phyloP scores from a whole-genome alignment of 345 rosid genomes.

The Tarenaya hassleriana region DNA sequence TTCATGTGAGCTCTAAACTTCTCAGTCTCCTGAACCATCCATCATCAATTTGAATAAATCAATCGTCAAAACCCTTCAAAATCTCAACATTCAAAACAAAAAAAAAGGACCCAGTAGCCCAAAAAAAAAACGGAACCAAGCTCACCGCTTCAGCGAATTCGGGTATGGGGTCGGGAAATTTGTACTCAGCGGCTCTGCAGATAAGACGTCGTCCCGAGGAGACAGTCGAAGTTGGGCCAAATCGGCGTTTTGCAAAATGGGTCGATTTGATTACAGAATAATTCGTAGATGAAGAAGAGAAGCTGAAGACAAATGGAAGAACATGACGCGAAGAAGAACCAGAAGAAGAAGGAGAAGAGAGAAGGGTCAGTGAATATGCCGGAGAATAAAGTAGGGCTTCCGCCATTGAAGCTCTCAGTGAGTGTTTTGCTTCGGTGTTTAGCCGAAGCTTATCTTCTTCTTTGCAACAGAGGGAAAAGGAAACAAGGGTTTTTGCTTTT shows the following conservation, averaged over 20 bases:
- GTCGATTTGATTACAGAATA: conserved; percentile 15
- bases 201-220: conserved; percentile 24
- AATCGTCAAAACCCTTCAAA: background rate
- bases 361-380: conserved; percentile 16
- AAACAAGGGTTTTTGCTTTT: conserved; percentile 10
- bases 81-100: background rate
- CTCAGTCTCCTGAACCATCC: conserved; percentile 62
- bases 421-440: conserved; percentile 5
- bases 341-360: conserved; percentile 12
- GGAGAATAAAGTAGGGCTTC: conserved; percentile 26
- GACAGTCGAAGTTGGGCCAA: background rate
- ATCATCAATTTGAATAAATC: background rate
- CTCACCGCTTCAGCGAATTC: conserved; percentile 81
- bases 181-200: conserved; percentile 68
- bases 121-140: background rate
- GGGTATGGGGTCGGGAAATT: conserved; percentile 85
- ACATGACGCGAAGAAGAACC: conserved; percentile 19
- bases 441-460: conserved; percentile 17
- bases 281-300: conserved; percentile 19
- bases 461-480: conserved; percentile 23
- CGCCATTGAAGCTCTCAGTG: conserved; percentile 35
- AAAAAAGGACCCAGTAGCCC: background rate
- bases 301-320: conserved; percentile 13
- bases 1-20: conserved; percentile 60
- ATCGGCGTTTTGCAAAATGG: background rate